A percentile compares a stretch with the other conserved stretches of the same genome.
Evolutionary conservation across 2,329 filamentous ascomycete genomes (phyloP).

Genomic region (Talaromyces sp.): DNA sequence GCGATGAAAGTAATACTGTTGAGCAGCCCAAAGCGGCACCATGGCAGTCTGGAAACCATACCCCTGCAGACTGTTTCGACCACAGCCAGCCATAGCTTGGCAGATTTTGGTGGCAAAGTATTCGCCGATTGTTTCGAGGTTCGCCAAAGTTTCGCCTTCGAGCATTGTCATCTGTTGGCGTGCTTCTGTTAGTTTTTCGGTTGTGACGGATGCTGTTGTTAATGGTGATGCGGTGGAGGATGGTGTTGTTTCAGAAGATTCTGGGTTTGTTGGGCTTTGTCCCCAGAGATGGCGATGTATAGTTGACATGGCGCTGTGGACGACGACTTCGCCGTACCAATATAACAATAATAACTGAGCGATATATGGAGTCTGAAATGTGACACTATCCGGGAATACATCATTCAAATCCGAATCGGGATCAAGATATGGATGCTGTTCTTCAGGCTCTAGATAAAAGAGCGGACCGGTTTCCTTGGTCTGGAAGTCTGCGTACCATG

Average conservation of each 20-base stretch:
- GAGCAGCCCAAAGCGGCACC: constrained; percentile 14
- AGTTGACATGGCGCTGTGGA: constrained; percentile 13
- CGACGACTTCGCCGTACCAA: constrained; percentile 16
- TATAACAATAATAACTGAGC: constrained; percentile 12
- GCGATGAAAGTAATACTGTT: constrained; percentile 8
- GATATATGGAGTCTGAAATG: constrained; percentile 13
- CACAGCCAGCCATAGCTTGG: constrained; percentile 14
- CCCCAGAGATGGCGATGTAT: constrained; percentile 2
- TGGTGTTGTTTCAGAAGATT: not conserved
- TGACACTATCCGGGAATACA: constrained; percentile 12
- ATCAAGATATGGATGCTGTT: constrained; percentile 14
- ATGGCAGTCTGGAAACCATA: constrained; percentile 14
- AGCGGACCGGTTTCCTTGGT: constrained; percentile 10
- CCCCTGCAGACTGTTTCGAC: constrained; percentile 12
- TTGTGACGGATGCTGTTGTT: not conserved
- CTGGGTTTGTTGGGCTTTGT: not conserved
- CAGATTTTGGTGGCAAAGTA: constrained; percentile 15
- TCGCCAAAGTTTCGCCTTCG: constrained; percentile 1
- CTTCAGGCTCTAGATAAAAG: constrained; percentile 12
- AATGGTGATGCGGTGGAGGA: not conserved
- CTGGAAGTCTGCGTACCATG: constrained; percentile 13
- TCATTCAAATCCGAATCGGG: constrained; percentile 10
- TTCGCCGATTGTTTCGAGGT: constrained; percentile 10
- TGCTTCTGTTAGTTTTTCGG: not conserved
- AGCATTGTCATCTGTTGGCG: not conserved